Base-by-base conservation (phyloP, 331 rosid species). In the Telfairia occidentalis region DNA sequence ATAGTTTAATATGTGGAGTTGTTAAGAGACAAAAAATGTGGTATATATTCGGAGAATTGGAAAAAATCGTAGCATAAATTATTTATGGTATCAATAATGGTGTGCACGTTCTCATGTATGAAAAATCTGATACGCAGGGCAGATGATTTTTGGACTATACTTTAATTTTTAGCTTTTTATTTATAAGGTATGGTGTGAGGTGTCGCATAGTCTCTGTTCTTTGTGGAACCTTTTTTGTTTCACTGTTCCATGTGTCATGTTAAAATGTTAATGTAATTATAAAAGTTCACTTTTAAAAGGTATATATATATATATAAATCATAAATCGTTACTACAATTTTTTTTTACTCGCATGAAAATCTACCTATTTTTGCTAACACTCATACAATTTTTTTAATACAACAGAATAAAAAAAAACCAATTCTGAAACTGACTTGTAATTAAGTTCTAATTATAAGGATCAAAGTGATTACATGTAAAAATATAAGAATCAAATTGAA, bases 41-140 rank as follows among this genome's bases (percentile, higher is more conserved):
- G 40, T 43, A 43, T 69, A 13, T 45, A 70, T 71, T 48, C 15
- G 3, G 60, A 48, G 59, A 71, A 71, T 71, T 43, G n/a, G 18
- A 71, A 71, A 71, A 71, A 71, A 28, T 45, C 54, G 29, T 26
- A 28, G 75, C 23, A 28, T 46, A 38, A 16, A 35, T 52, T 23
- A 66, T 38, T 70, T 73, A 73, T 78, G 83, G 76, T 59, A 71
- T 76, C 82, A 82, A 87, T 89, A 87, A 86, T 90, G 90, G 64
- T 82, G 63, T 82, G 87, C 95, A 91, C 92, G 89, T 86, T 84
- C 86, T 83, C 15, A 46, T 65, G 83, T 28, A 26, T 73, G 32
- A 18, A 52, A 73, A 53, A 73, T 52, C 64, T 73, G 66, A 73
- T 73, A 53, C 76, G 76, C 40, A 40, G 34, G 38, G 76, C 29